These are phyloP conservation scores for Monosporascus ibericus DNA, from an alignment of 2,329 filamentous ascomycete genomes.

Conservation along the genomic window DNA sequence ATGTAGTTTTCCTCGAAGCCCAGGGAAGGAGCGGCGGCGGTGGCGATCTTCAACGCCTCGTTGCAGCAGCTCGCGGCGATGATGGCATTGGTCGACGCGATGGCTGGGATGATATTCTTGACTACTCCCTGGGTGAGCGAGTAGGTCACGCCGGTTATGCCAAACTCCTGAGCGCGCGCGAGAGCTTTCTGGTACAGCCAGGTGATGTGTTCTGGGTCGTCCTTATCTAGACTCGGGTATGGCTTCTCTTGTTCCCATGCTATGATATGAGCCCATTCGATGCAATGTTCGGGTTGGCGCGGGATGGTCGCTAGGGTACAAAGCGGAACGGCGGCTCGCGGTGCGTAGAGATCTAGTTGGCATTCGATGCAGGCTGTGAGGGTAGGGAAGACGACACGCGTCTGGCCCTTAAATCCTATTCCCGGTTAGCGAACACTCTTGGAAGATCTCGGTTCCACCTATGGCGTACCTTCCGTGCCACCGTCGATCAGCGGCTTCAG, in stretches of 20 bases:
- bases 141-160: constrained; percentile 89
- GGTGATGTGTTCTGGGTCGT: constrained; percentile 94
- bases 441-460: constrained; percentile 1
- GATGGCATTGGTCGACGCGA: constrained; percentile 95
- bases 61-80: constrained; percentile 95
- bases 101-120: constrained; percentile 98
- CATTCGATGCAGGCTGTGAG: constrained; percentile 97
- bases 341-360: constrained; percentile 96
- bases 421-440: constrained; percentile 8
- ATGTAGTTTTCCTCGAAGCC: constrained; percentile 85
- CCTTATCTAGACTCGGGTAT: constrained; percentile 83
- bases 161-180: constrained; percentile 76
- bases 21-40: constrained; percentile 72
- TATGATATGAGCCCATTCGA: constrained; percentile 98
- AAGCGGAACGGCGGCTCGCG: constrained; percentile 90
- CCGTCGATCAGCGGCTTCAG: constrained; percentile 94
- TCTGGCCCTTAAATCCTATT: constrained; percentile 88
- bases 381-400: constrained; percentile 84
- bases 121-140: constrained; percentile 94
- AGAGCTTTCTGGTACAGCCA: constrained; percentile 90
- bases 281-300: constrained; percentile 93
- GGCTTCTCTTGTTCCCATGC: constrained; percentile 87
- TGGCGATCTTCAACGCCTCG: constrained; percentile 92
- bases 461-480: constrained; percentile 70
- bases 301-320: constrained; percentile 96